Conservation (phyloP, 208 protist species). For the Trypanosoma caninum region DNA sequence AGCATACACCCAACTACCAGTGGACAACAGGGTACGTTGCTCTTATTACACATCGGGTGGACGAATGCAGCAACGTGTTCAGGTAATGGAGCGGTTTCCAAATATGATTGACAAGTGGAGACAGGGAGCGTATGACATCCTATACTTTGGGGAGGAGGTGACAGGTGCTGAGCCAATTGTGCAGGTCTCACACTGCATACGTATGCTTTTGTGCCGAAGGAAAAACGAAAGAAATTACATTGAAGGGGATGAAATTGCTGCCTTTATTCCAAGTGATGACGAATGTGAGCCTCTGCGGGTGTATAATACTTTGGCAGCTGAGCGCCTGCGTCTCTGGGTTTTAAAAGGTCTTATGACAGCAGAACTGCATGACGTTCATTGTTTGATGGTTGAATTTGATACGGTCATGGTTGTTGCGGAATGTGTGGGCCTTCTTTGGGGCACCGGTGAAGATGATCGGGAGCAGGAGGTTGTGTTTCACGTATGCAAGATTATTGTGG, state of each 20-base stretch:
- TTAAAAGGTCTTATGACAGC: constrained; percentile 70
- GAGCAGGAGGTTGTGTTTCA: constrained; percentile 56
- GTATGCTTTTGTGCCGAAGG: constrained; percentile 54
- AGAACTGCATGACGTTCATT: constrained; percentile 63
- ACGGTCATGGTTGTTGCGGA: constrained; percentile 51
- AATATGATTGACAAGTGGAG: constrained; percentile 54
- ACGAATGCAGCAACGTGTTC: constrained; percentile 49
- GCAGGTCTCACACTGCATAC: constrained; percentile 37
- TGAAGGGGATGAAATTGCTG: constrained; percentile 44
- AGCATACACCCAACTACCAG: constrained; percentile 19
- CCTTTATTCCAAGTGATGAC: constrained; percentile 37
- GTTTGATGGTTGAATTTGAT: constrained; percentile 71
- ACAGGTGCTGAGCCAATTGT: constrained; percentile 26
- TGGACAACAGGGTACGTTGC: constrained; percentile 45
- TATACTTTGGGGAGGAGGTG: constrained; percentile 37
- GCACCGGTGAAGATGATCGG: constrained; percentile 34
- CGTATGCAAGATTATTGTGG: constrained; percentile 79
- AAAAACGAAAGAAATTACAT: constrained; percentile 33
- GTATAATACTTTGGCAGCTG: constrained; percentile 69
- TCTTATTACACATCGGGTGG: constrained; percentile 40
- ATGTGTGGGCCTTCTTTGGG: constrained; percentile 71
- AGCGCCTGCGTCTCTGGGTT: constrained; percentile 78
- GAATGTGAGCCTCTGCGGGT: constrained; percentile 51
- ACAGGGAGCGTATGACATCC: constrained; percentile 54
- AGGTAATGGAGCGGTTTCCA: constrained; percentile 41